Evolutionary conservation across 2,329 filamentous ascomycete genomes (phyloP), one percentile per base, ranked within the genome.

Genomic region (Cercospora zeae-maydis): DNA sequence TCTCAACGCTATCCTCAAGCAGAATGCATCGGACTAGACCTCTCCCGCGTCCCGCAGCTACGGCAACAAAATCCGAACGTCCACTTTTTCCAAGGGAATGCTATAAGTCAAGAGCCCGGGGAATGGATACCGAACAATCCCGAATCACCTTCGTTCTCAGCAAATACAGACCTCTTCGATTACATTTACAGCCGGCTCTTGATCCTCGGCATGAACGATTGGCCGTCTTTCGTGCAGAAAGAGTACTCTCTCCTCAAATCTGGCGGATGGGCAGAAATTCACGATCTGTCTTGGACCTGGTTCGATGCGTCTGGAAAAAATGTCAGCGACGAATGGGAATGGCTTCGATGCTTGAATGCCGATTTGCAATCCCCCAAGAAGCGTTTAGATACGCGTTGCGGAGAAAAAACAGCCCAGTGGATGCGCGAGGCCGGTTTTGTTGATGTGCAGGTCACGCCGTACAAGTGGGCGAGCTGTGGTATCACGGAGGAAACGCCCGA

Each of bases 11-110:
- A 58, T 52, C 67, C 64, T 45, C 63, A 72, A 13, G 68, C 74
- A 14, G 66, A 75, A 57, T 70, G 77, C 8, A 70, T 71, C 54
- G 76, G 72, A 34, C 74, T 74, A 27, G 77, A 79, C 62, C 68
- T 76, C 19, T 65, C 61, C 19, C 11, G 56, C 19, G 64, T 71
- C 3, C 63, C 63, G 37, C 19, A 33, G 10, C 51, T 58, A 24
- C 42, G 54, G 9, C 11, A 27, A 47, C 61, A 63, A 24, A 30
- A 34, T 19, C 10, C 33, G 0, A 65, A 63, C 19, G 54, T 61
- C 6, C 52, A 21, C 4, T 68, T 65, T 45, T 54, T 64, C 34
- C 56, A 68, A 55, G 64, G 64, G 34, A 63, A 68, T 45, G 37
- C 61, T 27, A 33, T 57, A 5, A 30, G 31, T 16, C 57, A 63